Conservation (phyloP, 2,329 filamentous ascomycete genomes). For the Talaromyces sp. region DNA sequence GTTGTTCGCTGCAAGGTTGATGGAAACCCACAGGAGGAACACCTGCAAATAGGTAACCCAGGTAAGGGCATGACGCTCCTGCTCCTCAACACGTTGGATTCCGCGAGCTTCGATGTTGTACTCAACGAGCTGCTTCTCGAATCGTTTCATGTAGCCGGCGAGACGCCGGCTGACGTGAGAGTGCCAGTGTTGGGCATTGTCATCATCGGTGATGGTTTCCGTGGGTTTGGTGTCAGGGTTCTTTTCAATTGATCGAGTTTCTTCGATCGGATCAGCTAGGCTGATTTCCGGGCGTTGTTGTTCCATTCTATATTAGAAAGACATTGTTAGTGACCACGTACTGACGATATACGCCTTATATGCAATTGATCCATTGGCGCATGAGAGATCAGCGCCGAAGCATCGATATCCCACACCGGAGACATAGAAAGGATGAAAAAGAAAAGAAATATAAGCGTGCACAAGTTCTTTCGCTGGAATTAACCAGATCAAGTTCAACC, state of each 20-base stretch:
- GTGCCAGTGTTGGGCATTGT: constrained; percentile 17
- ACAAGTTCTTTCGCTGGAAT: constrained; percentile 49
- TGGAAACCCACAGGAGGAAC: constrained; percentile 60
- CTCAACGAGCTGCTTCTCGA: constrained; percentile 43
- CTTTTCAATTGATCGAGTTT: constrained; percentile 23
- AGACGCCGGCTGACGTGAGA: constrained; percentile 28
- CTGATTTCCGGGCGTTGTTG: constrained; percentile 31
- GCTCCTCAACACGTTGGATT: constrained; percentile 57
- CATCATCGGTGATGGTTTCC: constrained; percentile 15
- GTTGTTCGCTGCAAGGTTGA: constrained; percentile 64
- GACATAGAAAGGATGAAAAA: constrained; percentile 1
- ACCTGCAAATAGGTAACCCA: constrained; percentile 57
- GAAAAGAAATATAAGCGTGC: constrained; percentile 31
- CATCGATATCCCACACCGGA: neutral
- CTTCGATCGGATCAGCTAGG: constrained; percentile 30
- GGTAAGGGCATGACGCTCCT: constrained; percentile 55
- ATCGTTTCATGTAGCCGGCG: constrained; percentile 32
- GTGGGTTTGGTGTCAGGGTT: constrained; percentile 23
- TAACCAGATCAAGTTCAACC: constrained; percentile 49
- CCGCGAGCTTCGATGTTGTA: constrained; percentile 58
- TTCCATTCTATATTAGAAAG: constrained; percentile 31
- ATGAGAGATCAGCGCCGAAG: neutral
- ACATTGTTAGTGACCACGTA: neutral
- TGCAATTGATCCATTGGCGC: neutral
- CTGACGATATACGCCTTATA: neutral